Evolutionary conservation across 192 early-diverging fungal species (phyloP), one percentile per base, ranked within the genome.

Genomic region (Backusella luteola): DNA sequence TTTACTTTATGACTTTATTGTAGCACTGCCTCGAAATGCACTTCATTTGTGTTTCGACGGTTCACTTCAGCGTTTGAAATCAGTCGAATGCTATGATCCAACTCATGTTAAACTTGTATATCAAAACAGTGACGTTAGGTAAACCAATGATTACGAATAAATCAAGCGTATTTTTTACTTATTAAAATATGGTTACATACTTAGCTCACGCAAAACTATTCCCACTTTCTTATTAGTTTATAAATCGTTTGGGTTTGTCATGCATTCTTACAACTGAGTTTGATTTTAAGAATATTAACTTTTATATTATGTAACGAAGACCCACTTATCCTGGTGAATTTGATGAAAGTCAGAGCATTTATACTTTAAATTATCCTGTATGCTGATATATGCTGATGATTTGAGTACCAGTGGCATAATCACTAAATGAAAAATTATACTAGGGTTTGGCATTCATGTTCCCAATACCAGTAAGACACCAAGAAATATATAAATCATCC

Each of bases 381-480:
- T 46, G 89, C 70, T 44, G 34, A 29, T 17, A 17, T 38, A 7
- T 38, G 29, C 29, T 38, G 38, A 38, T 38, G 0, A 2, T 39
- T 12, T 39, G 38, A 11, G 1, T 15, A 32, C 26, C 14, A 23
- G 49, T 14, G 32, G 2, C 3, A 32, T 44, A 73, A 49, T 66
- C 53, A 74, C 35, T 56, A 56, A 32, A 56, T 29, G 21, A 11
- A 42, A 14, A 34, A 23, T 2, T 21, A 34, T 67, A 42, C 14
- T 53, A 92, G 88, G 93, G 93, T 38, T 73, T 94, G 8, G 85
- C 92, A 7, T 91, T 94, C 73, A 80, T 87, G 4, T 94, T 94
- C 73, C 87, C 91, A 8, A 90, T 94, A 42, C 91, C 93, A 8
- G 80, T 81, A 11, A 78, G 83, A 39, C 84, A 88, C 73, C 80